Evolutionary conservation across 2,329 filamentous ascomycete species (phyloP).

Genomic region (Phaeosphaeriaceae sp.): DNA sequence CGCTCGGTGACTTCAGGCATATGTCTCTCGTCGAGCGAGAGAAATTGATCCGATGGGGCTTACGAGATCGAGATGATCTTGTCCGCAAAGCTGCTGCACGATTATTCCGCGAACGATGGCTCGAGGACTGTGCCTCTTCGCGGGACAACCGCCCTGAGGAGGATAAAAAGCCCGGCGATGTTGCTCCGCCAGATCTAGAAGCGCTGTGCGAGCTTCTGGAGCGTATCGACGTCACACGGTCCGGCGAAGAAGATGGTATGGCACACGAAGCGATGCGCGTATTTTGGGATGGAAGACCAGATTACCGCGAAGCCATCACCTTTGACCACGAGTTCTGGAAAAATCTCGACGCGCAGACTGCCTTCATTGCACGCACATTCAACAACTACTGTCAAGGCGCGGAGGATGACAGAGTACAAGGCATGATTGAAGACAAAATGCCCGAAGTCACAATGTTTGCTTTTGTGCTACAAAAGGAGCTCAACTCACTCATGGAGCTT

Average conservation of each 20-base stretch:
- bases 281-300: slow-evolving; percentile 92
- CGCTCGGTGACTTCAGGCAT: slow-evolving; percentile 91
- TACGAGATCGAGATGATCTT: slow-evolving; percentile 91
- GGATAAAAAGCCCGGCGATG: slow-evolving; percentile 55
- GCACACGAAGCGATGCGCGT: slow-evolving; percentile 92
- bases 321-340: slow-evolving; percentile 82
- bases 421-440: slow-evolving; percentile 86
- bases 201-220: slow-evolving; percentile 89
- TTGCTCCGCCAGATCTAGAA: slow-evolving; percentile 65
- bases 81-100: slow-evolving; percentile 90
- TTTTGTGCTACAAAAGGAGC: slow-evolving; percentile 82
- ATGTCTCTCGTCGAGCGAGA: slow-evolving; percentile 92
- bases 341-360: slow-evolving; percentile 80
- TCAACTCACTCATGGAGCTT: slow-evolving; percentile 70
- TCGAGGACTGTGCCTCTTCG: slow-evolving; percentile 86
- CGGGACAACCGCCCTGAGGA: slow-evolving; percentile 65
- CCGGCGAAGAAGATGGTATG: slow-evolving; percentile 86
- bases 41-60: slow-evolving; percentile 91
- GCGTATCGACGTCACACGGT: slow-evolving; percentile 90
- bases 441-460: slow-evolving; percentile 92
- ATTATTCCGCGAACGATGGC: slow-evolving; percentile 94
- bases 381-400: slow-evolving; percentile 88
- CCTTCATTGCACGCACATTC: slow-evolving; percentile 89
- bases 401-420: slow-evolving; percentile 74
- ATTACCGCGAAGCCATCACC: slow-evolving; percentile 74